phyloP scores from a whole-genome alignment of 306 rosid genomes.

The Canavalia gladiata region DNA sequence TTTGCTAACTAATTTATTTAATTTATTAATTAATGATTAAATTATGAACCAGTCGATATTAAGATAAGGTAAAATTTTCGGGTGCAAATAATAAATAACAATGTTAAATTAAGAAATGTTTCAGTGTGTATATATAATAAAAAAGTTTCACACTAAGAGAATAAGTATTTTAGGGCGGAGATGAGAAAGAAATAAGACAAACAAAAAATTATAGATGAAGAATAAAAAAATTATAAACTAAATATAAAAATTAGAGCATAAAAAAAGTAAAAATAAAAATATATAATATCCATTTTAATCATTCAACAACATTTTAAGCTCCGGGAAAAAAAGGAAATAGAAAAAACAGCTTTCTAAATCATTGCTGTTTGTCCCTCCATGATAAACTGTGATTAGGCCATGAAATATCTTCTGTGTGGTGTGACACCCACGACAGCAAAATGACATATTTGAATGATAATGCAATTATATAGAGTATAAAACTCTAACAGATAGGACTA shows the following conservation, averaged over 20 bases:
- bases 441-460: conserved; percentile 30
- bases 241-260: background rate
- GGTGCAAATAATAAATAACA: background rate
- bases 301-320: conserved; percentile 12
- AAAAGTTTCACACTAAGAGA: background rate
- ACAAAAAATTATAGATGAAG: background rate
- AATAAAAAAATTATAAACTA: too few relatives aligned
- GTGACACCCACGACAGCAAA: conserved; percentile 26
- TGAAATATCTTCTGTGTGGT: conserved; percentile 21
- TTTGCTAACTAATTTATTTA: background rate
- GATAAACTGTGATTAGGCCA: conserved; percentile 34
- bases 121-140: too few relatives aligned
- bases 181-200: background rate
- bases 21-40: background rate
- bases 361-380: conserved; percentile 47
- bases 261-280: background rate
- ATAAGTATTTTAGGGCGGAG: too few relatives aligned
- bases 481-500: conserved; percentile 5
- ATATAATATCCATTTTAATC: background rate
- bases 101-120: background rate
- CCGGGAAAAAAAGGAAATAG: conserved; percentile 22
- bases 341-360: conserved; percentile 44
- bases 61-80: background rate
- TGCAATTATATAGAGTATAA: background rate
- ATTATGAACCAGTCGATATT: background rate